Evolutionary conservation across 2,329 filamentous ascomycete species (phyloP).

Genomic region (Raffaelea ambrosiae): DNA sequence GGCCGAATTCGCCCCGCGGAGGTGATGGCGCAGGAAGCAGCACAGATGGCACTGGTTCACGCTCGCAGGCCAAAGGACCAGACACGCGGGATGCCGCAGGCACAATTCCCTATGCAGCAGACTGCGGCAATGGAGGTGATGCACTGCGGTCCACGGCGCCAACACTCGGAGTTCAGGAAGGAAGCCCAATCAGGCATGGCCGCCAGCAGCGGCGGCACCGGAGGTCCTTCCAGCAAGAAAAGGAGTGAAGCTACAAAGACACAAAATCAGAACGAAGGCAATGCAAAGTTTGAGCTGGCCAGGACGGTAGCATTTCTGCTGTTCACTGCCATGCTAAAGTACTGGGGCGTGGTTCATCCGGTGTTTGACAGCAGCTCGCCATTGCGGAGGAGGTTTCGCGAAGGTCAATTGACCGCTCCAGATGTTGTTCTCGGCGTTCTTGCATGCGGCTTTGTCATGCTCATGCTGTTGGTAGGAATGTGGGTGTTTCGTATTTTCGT

Average conservation of each 20-base stretch:
- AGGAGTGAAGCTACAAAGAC: background rate
- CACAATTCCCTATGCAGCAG: too few relatives aligned
- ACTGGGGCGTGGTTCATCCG: conserved; percentile 27
- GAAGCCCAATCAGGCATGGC: background rate
- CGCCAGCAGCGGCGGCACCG: conserved; percentile 12
- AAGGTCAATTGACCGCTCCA: conserved; percentile 15
- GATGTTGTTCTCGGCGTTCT: conserved; percentile 19
- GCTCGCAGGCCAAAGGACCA: background rate
- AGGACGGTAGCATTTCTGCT: conserved; percentile 10
- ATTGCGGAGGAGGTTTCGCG: conserved; percentile 20
- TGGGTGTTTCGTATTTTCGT: conserved; percentile 16
- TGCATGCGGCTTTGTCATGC: conserved; percentile 19
- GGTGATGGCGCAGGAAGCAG: conserved; percentile 17
- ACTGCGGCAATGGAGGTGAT: background rate
- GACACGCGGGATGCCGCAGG: background rate
- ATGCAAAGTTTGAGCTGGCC: conserved; percentile 1
- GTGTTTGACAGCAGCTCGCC: conserved; percentile 29
- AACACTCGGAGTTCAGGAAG: background rate
- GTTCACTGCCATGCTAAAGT: conserved; percentile 13
- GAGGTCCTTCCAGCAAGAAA: conserved; percentile 9
- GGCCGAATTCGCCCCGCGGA: background rate
- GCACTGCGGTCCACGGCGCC: background rate
- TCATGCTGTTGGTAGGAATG: conserved; percentile 10
- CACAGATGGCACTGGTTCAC: conserved; percentile 15
- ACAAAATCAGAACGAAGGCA: background rate